A percentile compares a stretch with the other conserved stretches of the same genome.
These are phyloP conservation scores for Lotmaria passim DNA, from an alignment of 208 protist species.

Conservation along the genomic window DNA sequence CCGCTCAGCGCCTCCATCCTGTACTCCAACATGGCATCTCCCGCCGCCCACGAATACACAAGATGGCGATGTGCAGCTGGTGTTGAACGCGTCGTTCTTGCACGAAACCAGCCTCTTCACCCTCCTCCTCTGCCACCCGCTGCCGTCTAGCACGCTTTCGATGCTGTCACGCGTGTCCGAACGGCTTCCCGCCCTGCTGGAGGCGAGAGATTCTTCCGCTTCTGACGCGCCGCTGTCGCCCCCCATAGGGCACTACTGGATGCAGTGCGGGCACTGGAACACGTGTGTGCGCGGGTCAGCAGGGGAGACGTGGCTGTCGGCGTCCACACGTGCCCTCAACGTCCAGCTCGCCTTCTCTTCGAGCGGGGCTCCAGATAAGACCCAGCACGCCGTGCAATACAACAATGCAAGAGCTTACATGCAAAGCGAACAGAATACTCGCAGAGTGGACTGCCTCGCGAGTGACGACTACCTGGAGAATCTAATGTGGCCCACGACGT, in stretches of 20 bases:
- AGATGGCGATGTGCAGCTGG: background rate
- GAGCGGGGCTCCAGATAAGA: background rate
- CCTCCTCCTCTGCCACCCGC: slow-evolving; percentile 47
- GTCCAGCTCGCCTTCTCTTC: slow-evolving; percentile 13
- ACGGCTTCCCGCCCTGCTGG: background rate
- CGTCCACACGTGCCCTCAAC: slow-evolving; percentile 15
- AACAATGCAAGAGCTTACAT: no score
- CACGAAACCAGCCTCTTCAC: slow-evolving; percentile 75
- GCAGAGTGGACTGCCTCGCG: background rate
- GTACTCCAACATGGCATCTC: background rate
- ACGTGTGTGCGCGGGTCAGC: background rate
- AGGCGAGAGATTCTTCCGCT: background rate
- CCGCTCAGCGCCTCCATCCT: background rate
- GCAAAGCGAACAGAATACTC: background rate
- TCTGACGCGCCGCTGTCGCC: background rate
- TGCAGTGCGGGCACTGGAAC: slow-evolving; percentile 2
- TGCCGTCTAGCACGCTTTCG: slow-evolving; percentile 13
- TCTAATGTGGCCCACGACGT: slow-evolving; percentile 32
- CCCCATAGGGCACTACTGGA: background rate
- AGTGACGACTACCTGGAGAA: slow-evolving; percentile 35
- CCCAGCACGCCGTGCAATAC: background rate
- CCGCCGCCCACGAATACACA: background rate
- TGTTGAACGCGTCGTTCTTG: slow-evolving; percentile 63
- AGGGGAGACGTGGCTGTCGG: slow-evolving; percentile 5
- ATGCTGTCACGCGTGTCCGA: background rate